Evolutionary conservation across 257 asterid species (phyloP), one percentile per base, ranked within the genome.

Genomic region (Thymus quinquecostatus): DNA sequence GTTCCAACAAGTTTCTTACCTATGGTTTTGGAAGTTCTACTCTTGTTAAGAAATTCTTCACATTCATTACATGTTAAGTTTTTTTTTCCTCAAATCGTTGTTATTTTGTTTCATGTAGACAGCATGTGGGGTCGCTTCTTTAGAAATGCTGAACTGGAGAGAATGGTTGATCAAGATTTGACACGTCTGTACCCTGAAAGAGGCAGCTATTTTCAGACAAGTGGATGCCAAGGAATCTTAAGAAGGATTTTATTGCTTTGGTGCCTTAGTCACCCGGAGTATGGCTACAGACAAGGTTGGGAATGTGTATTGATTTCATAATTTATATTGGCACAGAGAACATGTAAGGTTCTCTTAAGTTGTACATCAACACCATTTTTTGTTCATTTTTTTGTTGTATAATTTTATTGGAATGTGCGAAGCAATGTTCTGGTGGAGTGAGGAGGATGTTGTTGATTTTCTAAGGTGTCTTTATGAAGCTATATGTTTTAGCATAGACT

Each of bases 101-200:
- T 13, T 44, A 1, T 21, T 60, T 65, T 48, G 10, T 32, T 8
- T 58, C 3, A 27, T 66, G 77, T 81, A 94, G 97, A 94, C 84
- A 94, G 98, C 88, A 91, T 85, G 96, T 94, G 98, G 97, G 90
- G 97, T 58, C 97, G 97, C 40, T 94, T 91, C 83, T 91, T 94
- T 78, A 84, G 77, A 74, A 91, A 89, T 75, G 97, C 99, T n/a
- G 97, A 94, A 78, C 79, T 94, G 69, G 97, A 94, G 86, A 88
- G 88, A 70, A 89, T 89, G 99, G 89, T 94, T 66, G 99, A 94
- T 80, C 96, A 94, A 82, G 99, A 94, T 86, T 85, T 91, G 84
- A 84, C 96, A 1, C 99, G 97, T 27, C 82, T 94, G 75, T 94
- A 94, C 84, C 97, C 97, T 77, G 99, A 91, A 79, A 87, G 89